Percentiles rank a stretch among this genome's conserved stretches.
Conservation (phyloP, 371 early-diverging fungal species). For the Rhizomucor pusillus region DNA sequence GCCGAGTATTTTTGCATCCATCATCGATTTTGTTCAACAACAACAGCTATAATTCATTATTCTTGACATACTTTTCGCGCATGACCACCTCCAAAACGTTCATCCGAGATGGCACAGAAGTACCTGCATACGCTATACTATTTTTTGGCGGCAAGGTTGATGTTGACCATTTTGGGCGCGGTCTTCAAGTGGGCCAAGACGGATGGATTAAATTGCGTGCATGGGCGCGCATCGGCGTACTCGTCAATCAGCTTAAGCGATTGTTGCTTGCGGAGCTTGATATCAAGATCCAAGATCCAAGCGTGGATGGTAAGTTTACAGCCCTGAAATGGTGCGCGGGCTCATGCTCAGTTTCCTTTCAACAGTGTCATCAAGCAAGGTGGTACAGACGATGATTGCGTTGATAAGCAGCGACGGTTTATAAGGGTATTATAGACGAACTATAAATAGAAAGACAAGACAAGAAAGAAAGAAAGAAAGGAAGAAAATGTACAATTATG, state of each 20-base stretch:
- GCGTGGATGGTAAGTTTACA: conserved; percentile 43
- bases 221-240: conserved; percentile 78
- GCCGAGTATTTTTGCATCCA: conserved; percentile 81
- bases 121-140: conserved; percentile 65
- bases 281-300: conserved; percentile 70
- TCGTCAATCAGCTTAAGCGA: conserved; percentile 72
- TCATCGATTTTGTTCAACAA: conserved; percentile 64
- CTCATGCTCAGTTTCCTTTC: conserved; percentile 6
- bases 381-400: conserved; percentile 51
- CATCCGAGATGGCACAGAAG: conserved; percentile 74
- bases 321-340: not conserved
- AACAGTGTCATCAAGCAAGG: conserved; percentile 45
- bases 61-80: conserved; percentile 69
- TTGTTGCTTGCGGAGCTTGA: conserved; percentile 67
- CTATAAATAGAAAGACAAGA: conserved; percentile 1
- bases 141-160: conserved; percentile 71
- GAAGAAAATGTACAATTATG: conserved; percentile 3
- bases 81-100: conserved; percentile 71
- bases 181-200: conserved; percentile 54
- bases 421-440: conserved; percentile 16
- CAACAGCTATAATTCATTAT: conserved; percentile 55
- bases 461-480: not conserved
- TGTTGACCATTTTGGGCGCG: conserved; percentile 70
- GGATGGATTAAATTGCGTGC: conserved; percentile 69
- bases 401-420: conserved; percentile 55